Evolutionary conservation across 2,329 filamentous ascomycete species (phyloP).

Genomic region (Clarireedia paspali): DNA sequence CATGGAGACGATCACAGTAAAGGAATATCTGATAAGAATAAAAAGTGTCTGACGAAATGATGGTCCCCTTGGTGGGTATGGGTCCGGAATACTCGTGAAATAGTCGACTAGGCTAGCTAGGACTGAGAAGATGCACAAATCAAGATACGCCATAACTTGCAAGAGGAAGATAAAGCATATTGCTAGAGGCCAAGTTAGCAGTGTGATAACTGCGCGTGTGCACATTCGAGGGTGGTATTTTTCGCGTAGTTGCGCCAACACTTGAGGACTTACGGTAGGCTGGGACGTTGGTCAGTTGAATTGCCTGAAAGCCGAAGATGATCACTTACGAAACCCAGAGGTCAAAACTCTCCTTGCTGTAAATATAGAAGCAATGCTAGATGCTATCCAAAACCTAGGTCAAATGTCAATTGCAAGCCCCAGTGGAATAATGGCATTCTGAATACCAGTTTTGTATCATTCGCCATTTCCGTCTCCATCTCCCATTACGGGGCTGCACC

Average conservation of each 20-base stretch:
- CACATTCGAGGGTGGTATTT: background rate
- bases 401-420: background rate
- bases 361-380: conserved; percentile 4
- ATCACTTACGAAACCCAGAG: conserved; percentile 22
- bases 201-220: background rate
- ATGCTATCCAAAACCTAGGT: conserved; percentile 4
- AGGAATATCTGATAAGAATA: background rate
- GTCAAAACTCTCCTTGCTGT: conserved; percentile 18
- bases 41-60: background rate
- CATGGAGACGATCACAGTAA: conserved; percentile 1
- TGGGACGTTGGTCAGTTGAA: background rate
- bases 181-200: conserved; percentile 21
- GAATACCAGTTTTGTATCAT: conserved; percentile 1
- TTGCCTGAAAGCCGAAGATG: background rate
- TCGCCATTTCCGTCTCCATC: conserved; percentile 6
- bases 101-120: conserved; percentile 11
- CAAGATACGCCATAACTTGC: conserved; percentile 20
- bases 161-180: conserved; percentile 21
- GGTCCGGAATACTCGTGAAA: conserved; percentile 3
- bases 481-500: background rate
- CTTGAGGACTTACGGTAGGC: conserved; percentile 1
- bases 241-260: background rate
- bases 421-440: background rate
- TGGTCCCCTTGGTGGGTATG: background rate
- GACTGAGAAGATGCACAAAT: conserved; percentile 12